Conservation (phyloP, 2,329 filamentous ascomycete species). For the Botrytis fabae region DNA sequence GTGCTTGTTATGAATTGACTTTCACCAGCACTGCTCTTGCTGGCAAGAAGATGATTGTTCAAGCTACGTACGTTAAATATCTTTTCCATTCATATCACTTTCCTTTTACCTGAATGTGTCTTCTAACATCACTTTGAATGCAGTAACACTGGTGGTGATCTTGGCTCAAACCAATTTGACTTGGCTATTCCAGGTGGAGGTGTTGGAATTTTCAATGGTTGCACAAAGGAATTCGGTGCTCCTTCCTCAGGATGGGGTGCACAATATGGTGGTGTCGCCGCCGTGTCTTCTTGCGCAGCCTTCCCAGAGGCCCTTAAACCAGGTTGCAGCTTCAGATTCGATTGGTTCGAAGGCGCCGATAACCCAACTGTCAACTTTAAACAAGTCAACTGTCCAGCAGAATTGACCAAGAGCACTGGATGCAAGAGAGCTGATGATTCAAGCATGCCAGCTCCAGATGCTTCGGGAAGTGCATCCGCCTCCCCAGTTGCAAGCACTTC, state of each 20-base stretch:
- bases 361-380: slow-evolving; percentile 50
- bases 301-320: slow-evolving; percentile 48
- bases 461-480: neutral
- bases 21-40: slow-evolving; percentile 52
- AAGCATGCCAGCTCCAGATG: slow-evolving; percentile 18
- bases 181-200: slow-evolving; percentile 56
- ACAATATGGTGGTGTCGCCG: slow-evolving; percentile 51
- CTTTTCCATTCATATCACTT: neutral
- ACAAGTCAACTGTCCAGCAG: slow-evolving; percentile 50
- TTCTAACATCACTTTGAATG: neutral
- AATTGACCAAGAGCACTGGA: slow-evolving; percentile 46
- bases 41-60: slow-evolving; percentile 64
- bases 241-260: slow-evolving; percentile 46
- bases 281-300: slow-evolving; percentile 45
- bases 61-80: slow-evolving; percentile 38
- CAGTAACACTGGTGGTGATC: slow-evolving; percentile 58
- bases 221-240: slow-evolving; percentile 49
- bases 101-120: rapidly evolving
- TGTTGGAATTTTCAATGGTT: slow-evolving; percentile 56
- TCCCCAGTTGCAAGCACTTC: neutral
- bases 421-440: slow-evolving; percentile 41
- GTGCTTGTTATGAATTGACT: slow-evolving; percentile 58
- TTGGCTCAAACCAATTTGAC: slow-evolving; percentile 60
- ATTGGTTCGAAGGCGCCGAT: slow-evolving; percentile 53
- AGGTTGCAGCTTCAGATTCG: slow-evolving; percentile 55